Evolutionary conservation across 192 early-diverging fungal genomes (phyloP), one percentile per base, ranked within the genome.

Genomic region (Rhizophagus clarus): DNA sequence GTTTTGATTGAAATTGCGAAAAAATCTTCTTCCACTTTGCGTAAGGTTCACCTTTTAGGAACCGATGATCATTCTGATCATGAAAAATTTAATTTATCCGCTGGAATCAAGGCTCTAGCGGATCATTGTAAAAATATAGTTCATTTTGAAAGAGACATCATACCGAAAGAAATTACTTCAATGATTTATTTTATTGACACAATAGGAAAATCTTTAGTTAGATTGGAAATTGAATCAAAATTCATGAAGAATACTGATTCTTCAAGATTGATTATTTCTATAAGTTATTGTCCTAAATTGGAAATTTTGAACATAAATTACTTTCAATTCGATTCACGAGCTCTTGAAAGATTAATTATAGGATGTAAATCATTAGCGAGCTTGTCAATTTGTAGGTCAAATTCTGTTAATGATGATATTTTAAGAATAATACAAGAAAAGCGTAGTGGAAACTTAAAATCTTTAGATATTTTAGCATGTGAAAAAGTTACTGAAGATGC

Each of bases 101-200:
- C 1, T 14, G 77, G 77, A 26, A 79, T 79, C 32, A 31, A 6
- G 14, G 77, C 77, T 71, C 42, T 79, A 26, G 77, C n/a, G 4
- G 6, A 60, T 37, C 11, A 71, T 67, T 67, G 67, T 2, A 79
- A 45, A 4, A 79, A 62, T 62, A 34, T 79, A 12, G 9, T 10
- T 9, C 8, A 56, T 37, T 79, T 79, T 79, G 77, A 69, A 24
- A 49, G 77, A 14, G 26, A 79, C 20, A 79, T 79, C 56, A 31
- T 60, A 20, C 77, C 77, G 10, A 11, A 3, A 11, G 77, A 79
- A 72, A 10, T 42, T 5, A 2, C 9, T 37, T 26, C 77, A 10
- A 61, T 61, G 24, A 26, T 42, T 20, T 32, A 61, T 37, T n/a
- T 79, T 12, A 22, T 79, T 29, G 24, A 42, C 9, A 8, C 34